Evolutionary conservation across 345 rosid genomes (phyloP).

Genomic region (Populus pruinosa): DNA sequence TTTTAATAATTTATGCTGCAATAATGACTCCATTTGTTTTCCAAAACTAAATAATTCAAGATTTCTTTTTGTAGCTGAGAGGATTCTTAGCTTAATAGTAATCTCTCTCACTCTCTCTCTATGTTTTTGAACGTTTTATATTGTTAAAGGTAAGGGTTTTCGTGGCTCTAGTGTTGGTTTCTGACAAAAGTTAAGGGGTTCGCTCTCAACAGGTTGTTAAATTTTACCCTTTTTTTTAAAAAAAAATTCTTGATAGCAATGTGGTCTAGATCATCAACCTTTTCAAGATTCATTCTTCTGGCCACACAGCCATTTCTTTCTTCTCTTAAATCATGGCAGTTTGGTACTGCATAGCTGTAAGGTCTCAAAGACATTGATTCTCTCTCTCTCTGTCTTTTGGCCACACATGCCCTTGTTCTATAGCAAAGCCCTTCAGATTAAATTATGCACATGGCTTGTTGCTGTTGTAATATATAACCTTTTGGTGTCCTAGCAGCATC

Average conservation of each 20-base stretch:
- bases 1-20: constrained; percentile 6
- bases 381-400: constrained; percentile 20
- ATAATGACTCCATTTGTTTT: constrained; percentile 15
- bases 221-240: neutral
- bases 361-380: constrained; percentile 30
- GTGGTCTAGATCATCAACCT: constrained; percentile 31
- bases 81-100: constrained; percentile 1
- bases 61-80: neutral
- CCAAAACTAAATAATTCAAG: neutral
- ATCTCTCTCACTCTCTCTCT: neutral
- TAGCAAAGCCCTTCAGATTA: neutral
- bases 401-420: constrained; percentile 32
- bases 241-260: neutral
- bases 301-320: constrained; percentile 26
- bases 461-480: neutral
- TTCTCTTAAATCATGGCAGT: constrained; percentile 43
- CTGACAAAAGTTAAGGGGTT: constrained; percentile 33
- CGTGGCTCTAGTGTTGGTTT: constrained; percentile 21
- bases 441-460: neutral
- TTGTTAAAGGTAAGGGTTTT: neutral
- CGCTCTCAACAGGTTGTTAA: constrained; percentile 13
- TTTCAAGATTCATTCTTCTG: constrained; percentile 15
- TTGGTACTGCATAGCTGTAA: constrained; percentile 54
- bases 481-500: neutral
- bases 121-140: neutral